Base-by-base conservation (phyloP, 2,329 filamentous ascomycete genomes). In the Calonectria leucothoes region DNA sequence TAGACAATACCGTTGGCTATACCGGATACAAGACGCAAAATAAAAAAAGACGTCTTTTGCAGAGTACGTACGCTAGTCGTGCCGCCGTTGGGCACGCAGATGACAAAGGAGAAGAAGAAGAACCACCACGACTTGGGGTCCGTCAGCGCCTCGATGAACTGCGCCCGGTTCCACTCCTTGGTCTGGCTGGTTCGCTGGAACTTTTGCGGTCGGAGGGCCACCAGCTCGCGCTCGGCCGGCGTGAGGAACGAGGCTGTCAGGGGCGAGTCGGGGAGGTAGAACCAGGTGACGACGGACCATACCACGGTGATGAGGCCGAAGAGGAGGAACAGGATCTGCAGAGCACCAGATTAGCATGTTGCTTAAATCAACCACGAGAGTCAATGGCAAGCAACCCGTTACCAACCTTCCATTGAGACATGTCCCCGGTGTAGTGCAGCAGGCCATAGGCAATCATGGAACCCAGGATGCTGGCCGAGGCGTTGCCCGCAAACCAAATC, bases 401-500 rank as follows among this genome's bases (percentile, higher is more conserved):
- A 48, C 57, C 25, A 12, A 71, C 72, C 69, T 74, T 74, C 72
- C 72, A 74, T 35, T 71, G 72, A 0, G 69, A 59, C 15, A 74
- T 42, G 17, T 27, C 10, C 14, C 72, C 72, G 0, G 31, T 27
- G 17, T 74, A 74, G 11, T 65, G 52, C 3, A 74, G 29, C 15
- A 75, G 64, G 0, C 66, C 80, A 37, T 79, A 82, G 1, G 77
- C 77, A 25, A 80, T 70, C 31, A 82, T 74, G 15, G 79, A 77
- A 0, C 80, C 80, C 17, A 82, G 61, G 5, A 81, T 78, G 31
- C 68, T 74, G 2, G 79, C 81, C 2, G 78, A 75, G 1, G 81
- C 81, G 12, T 81, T 82, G 35, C 81, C 80, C 3, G 80, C 77
- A 55, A 82, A 84, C 80, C 81, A 83, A 25, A 82, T 48, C 2